Evolutionary conservation across 495 filamentous ascomycete species (phyloP).

Genomic region (Penicillium pancosmium): DNA sequence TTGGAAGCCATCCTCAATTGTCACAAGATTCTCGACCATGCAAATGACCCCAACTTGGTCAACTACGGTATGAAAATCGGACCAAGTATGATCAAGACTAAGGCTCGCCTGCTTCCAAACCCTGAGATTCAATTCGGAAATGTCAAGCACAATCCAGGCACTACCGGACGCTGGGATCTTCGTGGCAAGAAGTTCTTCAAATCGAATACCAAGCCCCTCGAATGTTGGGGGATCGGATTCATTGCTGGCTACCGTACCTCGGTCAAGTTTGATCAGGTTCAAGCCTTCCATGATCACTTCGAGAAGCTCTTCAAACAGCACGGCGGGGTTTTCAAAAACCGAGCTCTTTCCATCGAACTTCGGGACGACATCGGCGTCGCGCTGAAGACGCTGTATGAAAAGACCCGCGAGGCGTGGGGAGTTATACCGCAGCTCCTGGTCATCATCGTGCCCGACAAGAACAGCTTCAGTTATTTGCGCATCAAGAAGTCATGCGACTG

Average conservation of each 20-base stretch:
- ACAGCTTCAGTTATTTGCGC: slow-evolving; percentile 65
- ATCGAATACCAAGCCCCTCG: slow-evolving; percentile 59
- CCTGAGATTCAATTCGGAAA: slow-evolving; percentile 70
- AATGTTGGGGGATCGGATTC: slow-evolving; percentile 70
- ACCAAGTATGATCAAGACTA: slow-evolving; percentile 59
- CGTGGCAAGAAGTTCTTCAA: slow-evolving; percentile 73
- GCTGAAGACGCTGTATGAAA: slow-evolving; percentile 55
- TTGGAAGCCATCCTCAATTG: slow-evolving; percentile 63
- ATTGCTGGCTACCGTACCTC: slow-evolving; percentile 45
- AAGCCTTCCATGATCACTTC: slow-evolving; percentile 63
- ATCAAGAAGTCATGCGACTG: slow-evolving; percentile 85
- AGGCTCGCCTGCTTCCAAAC: slow-evolving; percentile 70
- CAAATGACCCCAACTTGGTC: slow-evolving; percentile 64
- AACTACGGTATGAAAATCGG: slow-evolving; percentile 71
- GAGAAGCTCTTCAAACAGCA: slow-evolving; percentile 65
- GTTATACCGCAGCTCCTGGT: slow-evolving; percentile 64
- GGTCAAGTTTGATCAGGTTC: slow-evolving; percentile 45
- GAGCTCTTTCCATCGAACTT: slow-evolving; percentile 30
- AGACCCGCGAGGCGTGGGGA: slow-evolving; percentile 48
- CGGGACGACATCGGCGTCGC: slow-evolving; percentile 52
- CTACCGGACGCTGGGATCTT: slow-evolving; percentile 81
- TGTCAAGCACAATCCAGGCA: slow-evolving; percentile 54
- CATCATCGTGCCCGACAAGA: slow-evolving; percentile 70
- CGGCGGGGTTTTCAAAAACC: slow-evolving; percentile 62
- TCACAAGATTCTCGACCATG: slow-evolving; percentile 68